Base-by-base conservation (phyloP, 2,329 filamentous ascomycete species). In the Fusarium xylarioides region DNA sequence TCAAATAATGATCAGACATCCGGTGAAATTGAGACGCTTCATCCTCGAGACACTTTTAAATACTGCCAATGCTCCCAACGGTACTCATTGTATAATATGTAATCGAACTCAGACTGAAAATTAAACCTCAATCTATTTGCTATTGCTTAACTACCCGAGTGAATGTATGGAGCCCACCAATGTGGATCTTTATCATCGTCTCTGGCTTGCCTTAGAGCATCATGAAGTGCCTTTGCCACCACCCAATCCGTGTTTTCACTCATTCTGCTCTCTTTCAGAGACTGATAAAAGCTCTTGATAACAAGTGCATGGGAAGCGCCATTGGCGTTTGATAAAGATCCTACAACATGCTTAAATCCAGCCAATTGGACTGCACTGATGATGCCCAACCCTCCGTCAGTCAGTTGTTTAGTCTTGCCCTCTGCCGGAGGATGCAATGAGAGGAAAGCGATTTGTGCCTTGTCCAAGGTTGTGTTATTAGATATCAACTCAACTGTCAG, bases 51-150 rank as follows among this genome's bases (percentile, higher is more conserved):
- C 26, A 26, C 26, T 4, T 5, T 26, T 26, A 26, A 26, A 26
- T 5, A 26, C 26, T 5, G 35, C 2, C 35, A 37, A 6, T 19
- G 37, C 37, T 38, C 37, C 11, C 37, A n/a, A 40, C 14, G 1
- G 21, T 1, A 15, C 38, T n/a, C 5, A 23, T 5, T 23, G 4
- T n/a, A 7, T 10, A 23, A n/a, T n/a, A n/a, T n/a, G n/a, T n/a
- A n/a, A n/a, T 8, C 18, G 2, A 26, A 4, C 23, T 26, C 16
- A 5, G 23, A 44, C 7, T 44, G 43, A 1, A 0, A 26, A 21
- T 21, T 21, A 5, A 5, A 28, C 12, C 0, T 28, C 15, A 21
- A 28, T 21, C 12, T 15, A 21, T 47, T 9, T 47, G 26, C 9
- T 28, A 28, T 21, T 28, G 11, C 12, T 21, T 15, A 47, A 28